These are phyloP conservation scores for Solanum tacnaense DNA, from an alignment of 257 asterid species.

Conservation along the genomic window DNA sequence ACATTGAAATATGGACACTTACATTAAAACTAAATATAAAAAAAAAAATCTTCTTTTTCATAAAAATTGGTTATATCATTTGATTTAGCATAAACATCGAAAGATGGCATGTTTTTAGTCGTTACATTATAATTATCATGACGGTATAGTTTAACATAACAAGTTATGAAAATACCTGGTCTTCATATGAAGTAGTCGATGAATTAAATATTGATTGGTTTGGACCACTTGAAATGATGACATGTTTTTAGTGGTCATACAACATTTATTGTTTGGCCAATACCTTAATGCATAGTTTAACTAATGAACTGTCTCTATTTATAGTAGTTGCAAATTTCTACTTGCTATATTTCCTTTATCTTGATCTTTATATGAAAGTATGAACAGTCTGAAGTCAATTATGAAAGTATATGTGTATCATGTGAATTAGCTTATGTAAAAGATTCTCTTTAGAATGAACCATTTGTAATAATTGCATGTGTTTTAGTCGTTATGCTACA, in stretches of 20 bases:
- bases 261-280: neutral
- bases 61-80: neutral
- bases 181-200: neutral
- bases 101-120: too few species aligned
- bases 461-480: neutral
- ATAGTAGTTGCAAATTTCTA: neutral
- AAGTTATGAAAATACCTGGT: neutral
- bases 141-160: neutral
- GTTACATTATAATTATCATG: neutral
- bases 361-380: neutral
- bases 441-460: neutral
- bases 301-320: neutral
- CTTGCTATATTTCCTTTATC: neutral
- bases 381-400: neutral
- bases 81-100: neutral
- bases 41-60: neutral
- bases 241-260: neutral
- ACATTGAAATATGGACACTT: neutral
- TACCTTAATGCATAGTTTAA: neutral
- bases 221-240: neutral
- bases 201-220: neutral
- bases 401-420: neutral
- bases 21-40: too few species aligned
- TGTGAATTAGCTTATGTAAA: neutral
- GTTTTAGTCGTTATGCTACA: neutral